Evolutionary conservation across 2,329 filamentous ascomycete genomes (phyloP), one percentile per base, ranked within the genome.

Genomic region (Davidsoniella australis): DNA sequence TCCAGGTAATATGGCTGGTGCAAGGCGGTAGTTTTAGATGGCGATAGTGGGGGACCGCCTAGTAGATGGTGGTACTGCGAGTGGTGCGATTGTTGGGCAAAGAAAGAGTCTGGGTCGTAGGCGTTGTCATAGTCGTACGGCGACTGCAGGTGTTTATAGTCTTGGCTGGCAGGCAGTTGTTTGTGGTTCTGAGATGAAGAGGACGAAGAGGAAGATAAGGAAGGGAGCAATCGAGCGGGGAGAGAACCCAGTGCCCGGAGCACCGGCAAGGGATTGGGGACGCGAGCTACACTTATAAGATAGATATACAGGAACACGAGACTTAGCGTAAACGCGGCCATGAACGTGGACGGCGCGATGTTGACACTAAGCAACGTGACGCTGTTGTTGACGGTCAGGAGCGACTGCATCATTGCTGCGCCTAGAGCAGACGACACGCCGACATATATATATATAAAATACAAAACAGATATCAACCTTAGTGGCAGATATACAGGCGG

Each of bases 301-400:
- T 72, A 76, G 46, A 73, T 57, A 51, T 67, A 68, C 54, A 72
- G 55, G 57, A 76, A 73, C 59, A 70, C 64, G 56, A 76, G 64
- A 45, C 66, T 58, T 26, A 77, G 57, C 51, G 66, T 62, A 53
- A 76, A 58, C 24, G 68, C 66, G 53, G 71, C 70, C 56, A 78
- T 63, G 59, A 71, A 77, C 50, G 72, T 73, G 60, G 71, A 71
- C 20, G 75, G 73, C 39, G 73, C 71, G 60, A 78, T 70, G 57
- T 66, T 71, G 58, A 78, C 66, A 62, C 69, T 77, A 60, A 78
- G 60, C 56, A 78, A 68, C 51, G 73, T 73, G 60, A 78, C 68
- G 68, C 76, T 72, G 62, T 73, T 78, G 63, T 76, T 73, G 56
- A 78, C 69, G 48, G 72, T 73, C 56, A 78, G 63, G 61, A 78